Evolutionary conservation across 2,329 filamentous ascomycete genomes (phyloP), one percentile per base, ranked within the genome.

Genomic region (Massarina eburnea): DNA sequence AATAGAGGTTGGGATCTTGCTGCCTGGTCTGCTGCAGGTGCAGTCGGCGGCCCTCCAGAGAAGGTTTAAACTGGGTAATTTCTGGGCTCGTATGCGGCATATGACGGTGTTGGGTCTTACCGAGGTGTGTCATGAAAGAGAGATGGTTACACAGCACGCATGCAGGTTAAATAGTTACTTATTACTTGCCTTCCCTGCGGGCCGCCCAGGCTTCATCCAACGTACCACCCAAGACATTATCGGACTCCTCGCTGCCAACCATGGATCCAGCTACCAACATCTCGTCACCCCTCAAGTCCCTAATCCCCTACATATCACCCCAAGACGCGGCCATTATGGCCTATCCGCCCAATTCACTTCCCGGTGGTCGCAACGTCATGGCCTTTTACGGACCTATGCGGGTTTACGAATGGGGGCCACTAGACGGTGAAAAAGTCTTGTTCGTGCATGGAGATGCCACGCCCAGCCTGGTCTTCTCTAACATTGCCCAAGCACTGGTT

Each of bases 361-460:
- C 36, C 3, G 22, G 36, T 17, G 36, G 36, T 26, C 36, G 22
- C 21, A 17, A 39, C n/a, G 36, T 39, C 14, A 12, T 9, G 6
- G n/a, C 18, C 21, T 39, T 39, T 20, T 39, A 39, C 14, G 36
- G 22, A 3, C 8, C 5, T 24, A 39, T 39, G 36, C 36, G 36
- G 12, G 36, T 39, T 4, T 39, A 39, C 36, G 36, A 39, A 27
- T 39, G 36, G 36, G 36, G 36, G n/a, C 36, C 36, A 22, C 9
- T 26, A 26, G 36, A 39, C 14, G 36, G 36, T 8, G 21, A 39
- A 20, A 39, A 39, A 20, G 36, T 39, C 18, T 5, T 39, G n/a
- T 39, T 39, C 18, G 22, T 39, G 10, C 36, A 39, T 26, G 36
- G 36, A 8, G 36, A 39, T n/a, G 36, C 36, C n/a, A 39, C 36